Conservation (phyloP, 2,329 filamentous ascomycete species). For the Cladosporium sp. region DNA sequence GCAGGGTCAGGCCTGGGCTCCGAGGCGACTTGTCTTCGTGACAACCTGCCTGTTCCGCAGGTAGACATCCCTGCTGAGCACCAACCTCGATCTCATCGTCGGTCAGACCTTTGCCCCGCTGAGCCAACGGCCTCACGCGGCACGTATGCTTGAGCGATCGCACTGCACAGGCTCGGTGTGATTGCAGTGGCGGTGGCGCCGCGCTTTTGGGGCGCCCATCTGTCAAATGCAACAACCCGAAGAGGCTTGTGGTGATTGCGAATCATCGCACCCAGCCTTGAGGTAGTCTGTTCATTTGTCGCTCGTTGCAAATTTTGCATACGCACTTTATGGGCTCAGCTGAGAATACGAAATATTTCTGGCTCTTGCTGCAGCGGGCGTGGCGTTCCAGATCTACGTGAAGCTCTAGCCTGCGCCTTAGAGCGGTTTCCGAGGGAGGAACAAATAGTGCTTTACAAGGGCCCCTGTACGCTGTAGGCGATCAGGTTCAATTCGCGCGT, state of each 20-base stretch:
- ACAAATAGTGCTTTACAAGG: slow-evolving; percentile 5
- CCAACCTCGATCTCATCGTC: not conserved
- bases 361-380: not conserved
- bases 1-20: slow-evolving; percentile 9
- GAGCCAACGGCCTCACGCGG: not conserved
- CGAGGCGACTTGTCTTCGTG: not conserved
- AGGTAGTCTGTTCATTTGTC: not conserved
- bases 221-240: not conserved
- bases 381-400: not conserved
- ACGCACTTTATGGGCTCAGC: not conserved
- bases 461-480: not conserved
- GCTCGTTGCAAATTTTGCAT: not conserved
- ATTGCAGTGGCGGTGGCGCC: not conserved
- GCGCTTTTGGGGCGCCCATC: not conserved
- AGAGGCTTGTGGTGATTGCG: not conserved
- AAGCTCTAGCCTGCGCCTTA: not conserved
- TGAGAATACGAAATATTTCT: not conserved
- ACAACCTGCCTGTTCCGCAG: not conserved
- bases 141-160: not conserved
- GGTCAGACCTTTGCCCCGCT: not conserved
- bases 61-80: not conserved
- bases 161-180: not conserved
- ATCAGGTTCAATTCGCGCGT: not conserved
- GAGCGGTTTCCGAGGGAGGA: not conserved
- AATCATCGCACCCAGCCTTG: not conserved